Conservation (phyloP, 805 yeast genomes). For the Metschnikowia bowlesiae region DNA sequence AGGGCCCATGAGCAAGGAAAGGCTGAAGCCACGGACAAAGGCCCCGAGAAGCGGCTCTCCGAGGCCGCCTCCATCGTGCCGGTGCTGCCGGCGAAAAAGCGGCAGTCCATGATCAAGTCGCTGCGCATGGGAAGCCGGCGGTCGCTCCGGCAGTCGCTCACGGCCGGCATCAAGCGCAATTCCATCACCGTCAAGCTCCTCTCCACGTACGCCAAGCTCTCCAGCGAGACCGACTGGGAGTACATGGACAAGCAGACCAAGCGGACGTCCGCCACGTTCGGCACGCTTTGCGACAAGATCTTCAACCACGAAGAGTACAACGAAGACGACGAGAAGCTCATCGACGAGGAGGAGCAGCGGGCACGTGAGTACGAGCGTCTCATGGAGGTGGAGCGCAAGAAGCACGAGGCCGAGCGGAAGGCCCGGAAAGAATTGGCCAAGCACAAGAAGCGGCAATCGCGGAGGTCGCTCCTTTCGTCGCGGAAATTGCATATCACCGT, state of each 20-base stretch:
- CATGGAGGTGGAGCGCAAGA: constrained; percentile 41
- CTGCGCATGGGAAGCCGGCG: constrained; percentile 32
- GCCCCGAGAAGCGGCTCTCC: background rate
- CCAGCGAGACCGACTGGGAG: constrained; percentile 63
- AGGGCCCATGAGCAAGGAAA: no score
- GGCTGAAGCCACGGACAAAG: background rate
- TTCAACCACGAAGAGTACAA: constrained; percentile 60
- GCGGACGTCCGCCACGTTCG: constrained; percentile 75
- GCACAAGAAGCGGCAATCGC: constrained; percentile 39
- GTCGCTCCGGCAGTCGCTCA: constrained; percentile 37
- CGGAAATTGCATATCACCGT: constrained; percentile 34
- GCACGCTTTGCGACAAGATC: constrained; percentile 69
- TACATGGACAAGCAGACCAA: constrained; percentile 67
- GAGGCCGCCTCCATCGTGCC: constrained; percentile 7
- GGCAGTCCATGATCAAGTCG: constrained; percentile 20
- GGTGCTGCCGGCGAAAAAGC: constrained; percentile 12
- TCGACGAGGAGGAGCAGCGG: constrained; percentile 39
- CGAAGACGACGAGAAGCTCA: constrained; percentile 46
- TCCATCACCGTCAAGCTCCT: constrained; percentile 68
- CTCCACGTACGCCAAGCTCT: constrained; percentile 67
- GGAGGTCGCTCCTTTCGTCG: constrained; percentile 37
- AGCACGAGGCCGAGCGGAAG: constrained; percentile 51
- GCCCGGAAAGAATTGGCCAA: constrained; percentile 47
- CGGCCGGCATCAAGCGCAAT: constrained; percentile 53
- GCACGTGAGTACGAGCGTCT: constrained; percentile 45